Base-by-base conservation (phyloP, 2,329 filamentous ascomycete genomes). In the Nothophoma quercina region DNA sequence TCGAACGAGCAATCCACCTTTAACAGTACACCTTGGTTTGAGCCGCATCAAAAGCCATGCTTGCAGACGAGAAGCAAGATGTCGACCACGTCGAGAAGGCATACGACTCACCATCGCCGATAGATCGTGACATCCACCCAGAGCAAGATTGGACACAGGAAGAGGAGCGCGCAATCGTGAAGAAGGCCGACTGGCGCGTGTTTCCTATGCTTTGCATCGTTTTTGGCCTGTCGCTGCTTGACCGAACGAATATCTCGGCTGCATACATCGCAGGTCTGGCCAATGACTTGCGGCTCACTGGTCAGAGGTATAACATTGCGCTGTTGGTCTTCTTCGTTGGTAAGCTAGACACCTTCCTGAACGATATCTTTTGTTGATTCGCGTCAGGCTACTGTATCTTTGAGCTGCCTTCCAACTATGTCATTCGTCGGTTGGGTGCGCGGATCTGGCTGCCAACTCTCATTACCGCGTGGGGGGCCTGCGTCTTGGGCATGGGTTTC, bases 161-260 rank as follows among this genome's bases (percentile, higher is more conserved):
- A 34, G 68, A 72, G 43, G 69, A 72, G 49, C 45, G 45, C 13
- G 63, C 60, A 21, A 55, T 71, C 7, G 61, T 68, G 58, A 59
- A 59, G 18, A 72, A 71, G 56, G 64, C 67, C 12, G 70, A 73
- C 38, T 62, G 53, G 36, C 61, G 62, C 9, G 64, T 72, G 4
- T 68, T 72, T 21, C 69, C 70, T 4, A 73, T 73, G 63, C 57
- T 73, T 15, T 71, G 69, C 42, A 53, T 70, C 15, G 63, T 72
- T 15, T 71, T 71, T 34, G 62, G 64, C 3, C 51, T 71, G 4
- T 66, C 63, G n/a, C 57, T 66, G 1, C 50, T 65, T 8, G 63
- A 67, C 21, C 51, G 63, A 7, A 63, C 61, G 1, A 67, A 65
- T 18, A 63, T 67, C 15, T 64, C 61, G 4, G 21, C 61, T 22